A percentile compares a stretch with the other conserved stretches of the same genome.
Evolutionary conservation across 225 moss, liverwort and hornwort genomes (phyloP).

Genomic region (Takakia lepidozioides): DNA sequence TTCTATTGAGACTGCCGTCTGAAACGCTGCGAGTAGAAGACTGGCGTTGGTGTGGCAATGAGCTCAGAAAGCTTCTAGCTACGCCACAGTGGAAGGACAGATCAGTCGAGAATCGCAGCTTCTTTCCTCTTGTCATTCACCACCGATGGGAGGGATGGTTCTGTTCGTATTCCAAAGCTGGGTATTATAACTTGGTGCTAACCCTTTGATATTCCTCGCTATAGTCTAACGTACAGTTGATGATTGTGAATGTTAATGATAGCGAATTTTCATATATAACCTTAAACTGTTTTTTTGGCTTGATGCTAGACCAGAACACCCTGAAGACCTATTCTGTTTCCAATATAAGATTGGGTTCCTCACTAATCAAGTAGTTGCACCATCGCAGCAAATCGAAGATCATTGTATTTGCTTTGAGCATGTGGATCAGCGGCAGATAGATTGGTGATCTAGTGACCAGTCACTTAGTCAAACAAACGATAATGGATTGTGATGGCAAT

Average conservation of each 20-base stretch:
- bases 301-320: background rate
- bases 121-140: background rate
- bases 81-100: background rate
- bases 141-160: conserved; percentile 1
- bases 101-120: background rate
- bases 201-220: background rate
- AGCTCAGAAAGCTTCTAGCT: background rate
- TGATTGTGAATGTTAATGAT: background rate
- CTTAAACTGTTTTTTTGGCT: no score
- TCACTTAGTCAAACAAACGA: no score
- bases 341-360: background rate
- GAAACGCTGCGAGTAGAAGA: background rate
- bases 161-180: conserved; percentile 2
- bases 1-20: background rate
- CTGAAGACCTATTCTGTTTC: background rate
- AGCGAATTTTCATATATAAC: background rate
- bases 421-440: no score
- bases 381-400: no score
- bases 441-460: no score
- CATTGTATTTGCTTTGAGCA: no score
- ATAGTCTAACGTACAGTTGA: background rate
- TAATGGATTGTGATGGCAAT: no score
- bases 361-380: no score
- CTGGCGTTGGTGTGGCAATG: background rate
- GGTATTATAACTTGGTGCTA: conserved; percentile 2